Base-by-base conservation (phyloP, 23 red algal species). In the Agarophyton chilense region DNA sequence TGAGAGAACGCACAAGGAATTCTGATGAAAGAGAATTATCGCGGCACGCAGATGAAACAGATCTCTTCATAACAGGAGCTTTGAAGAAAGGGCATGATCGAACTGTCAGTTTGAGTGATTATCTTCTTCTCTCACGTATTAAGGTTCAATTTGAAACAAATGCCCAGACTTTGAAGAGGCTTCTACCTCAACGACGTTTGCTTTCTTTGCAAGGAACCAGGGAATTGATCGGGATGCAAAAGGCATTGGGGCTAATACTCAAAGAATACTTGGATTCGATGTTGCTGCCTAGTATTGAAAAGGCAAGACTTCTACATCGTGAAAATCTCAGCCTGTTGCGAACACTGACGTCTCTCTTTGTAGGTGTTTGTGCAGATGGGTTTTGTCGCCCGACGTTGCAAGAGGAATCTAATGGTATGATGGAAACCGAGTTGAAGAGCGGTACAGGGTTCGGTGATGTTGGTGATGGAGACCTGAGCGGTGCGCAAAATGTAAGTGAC, bases 401-500 rank as follows among this genome's bases (percentile, higher is more conserved):
- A 72, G 72, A 84, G 21, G 72, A 52, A 53, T 33, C 26, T 16
- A 29, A 45, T 18, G 66, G 28, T 7, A 38, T 19, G 2, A 39
- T 5, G 21, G 71, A 96, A 71, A 77, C 28, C 46, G 34, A 57
- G 36, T 35, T 46, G 35, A 72, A 52, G 26, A 51, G 43, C 36
- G 95, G 95, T 47, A 72, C 84, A 67, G 95, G 95, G 19, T 87
- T 98, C 64, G 86, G 79, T 51, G 91, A 98, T 78, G 67, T 83
- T 29, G 91, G 87, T 42, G 83, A 92, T 36, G 91, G 80, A 21
- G 86, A 90, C 38, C 39, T 90, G 52, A 81, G 58, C 12, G 70
- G 60, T 12, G 95, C 95, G 29, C 72, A 92, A 47, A 70, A 98
- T 83, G 88, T 98, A 22, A 94, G 84, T 21, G 77, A 98, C 10